phyloP scores from a whole-genome alignment of 495 filamentous ascomycete species.

The Tuber microsphaerosporum region DNA sequence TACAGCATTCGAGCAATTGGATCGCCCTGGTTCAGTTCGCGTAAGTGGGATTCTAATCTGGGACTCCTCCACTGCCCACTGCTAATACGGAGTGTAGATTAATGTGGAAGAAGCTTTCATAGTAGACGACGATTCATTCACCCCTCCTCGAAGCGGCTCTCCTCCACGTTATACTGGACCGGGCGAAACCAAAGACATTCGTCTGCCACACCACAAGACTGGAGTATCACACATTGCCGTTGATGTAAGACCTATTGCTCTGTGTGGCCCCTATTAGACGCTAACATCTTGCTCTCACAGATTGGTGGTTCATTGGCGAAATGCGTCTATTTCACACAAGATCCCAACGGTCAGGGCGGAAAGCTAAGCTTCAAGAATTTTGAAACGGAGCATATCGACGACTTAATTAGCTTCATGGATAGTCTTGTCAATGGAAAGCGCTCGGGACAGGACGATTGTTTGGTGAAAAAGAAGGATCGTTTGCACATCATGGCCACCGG shows the following conservation, averaged over 20 bases:
- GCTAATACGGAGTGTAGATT: conserved; percentile 55
- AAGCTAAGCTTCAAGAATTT: conserved; percentile 91
- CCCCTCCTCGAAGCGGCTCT: conserved; percentile 48
- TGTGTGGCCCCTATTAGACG: conserved; percentile 9
- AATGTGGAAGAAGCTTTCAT: conserved; percentile 96
- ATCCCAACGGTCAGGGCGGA: conserved; percentile 74
- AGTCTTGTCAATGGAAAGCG: conserved; percentile 63
- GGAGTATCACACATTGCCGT: conserved; percentile 93
- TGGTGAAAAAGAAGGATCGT: conserved; percentile 46
- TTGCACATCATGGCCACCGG: conserved; percentile 90
- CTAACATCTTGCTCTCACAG: conserved; percentile 44
- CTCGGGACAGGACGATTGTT: conserved; percentile 25
- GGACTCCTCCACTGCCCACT: background rate
- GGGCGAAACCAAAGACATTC: conserved; percentile 75
- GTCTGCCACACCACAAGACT: conserved; percentile 87
- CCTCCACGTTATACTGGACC: conserved; percentile 52
- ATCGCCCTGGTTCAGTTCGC: conserved; percentile 36
- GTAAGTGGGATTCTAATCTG: conserved; percentile 5
- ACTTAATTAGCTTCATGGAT: conserved; percentile 83
- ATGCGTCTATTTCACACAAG: conserved; percentile 91
- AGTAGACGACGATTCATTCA: conserved; percentile 63
- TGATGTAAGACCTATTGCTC: conserved; percentile 59
- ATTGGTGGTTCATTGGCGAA: conserved; percentile 94
- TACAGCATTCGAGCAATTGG: conserved; percentile 31
- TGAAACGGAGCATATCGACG: conserved; percentile 85